A percentile compares a stretch with the other conserved stretches of the same genome.
Evolutionary conservation across 192 early-diverging fungal species (phyloP).

Genomic region (Geranomyces variabilis): DNA sequence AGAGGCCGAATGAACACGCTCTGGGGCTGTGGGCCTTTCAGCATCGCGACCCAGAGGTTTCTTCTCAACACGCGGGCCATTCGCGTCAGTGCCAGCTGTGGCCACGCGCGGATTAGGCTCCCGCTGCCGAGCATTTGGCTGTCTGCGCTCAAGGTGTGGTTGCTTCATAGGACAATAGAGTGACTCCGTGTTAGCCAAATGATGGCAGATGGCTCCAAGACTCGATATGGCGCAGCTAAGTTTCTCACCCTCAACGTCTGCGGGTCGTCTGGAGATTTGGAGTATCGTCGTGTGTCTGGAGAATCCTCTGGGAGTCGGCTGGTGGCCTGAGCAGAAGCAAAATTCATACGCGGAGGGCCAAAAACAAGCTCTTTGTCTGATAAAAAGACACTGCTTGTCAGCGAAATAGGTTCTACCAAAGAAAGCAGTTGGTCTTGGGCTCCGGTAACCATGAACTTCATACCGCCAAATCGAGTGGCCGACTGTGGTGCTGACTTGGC

Average conservation of each 20-base stretch:
- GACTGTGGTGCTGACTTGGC: neutral
- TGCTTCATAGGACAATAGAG: too few species aligned
- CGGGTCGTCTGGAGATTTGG: slow-evolving; percentile 1
- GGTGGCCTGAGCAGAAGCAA: slow-evolving; percentile 31
- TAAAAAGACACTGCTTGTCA: neutral
- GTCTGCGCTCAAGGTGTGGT: too few species aligned
- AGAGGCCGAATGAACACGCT: neutral
- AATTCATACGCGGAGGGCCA: slow-evolving; percentile 44
- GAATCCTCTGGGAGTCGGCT: neutral
- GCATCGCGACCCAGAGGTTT: slow-evolving; percentile 10
- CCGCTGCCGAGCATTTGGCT: too few species aligned
- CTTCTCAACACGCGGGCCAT: neutral
- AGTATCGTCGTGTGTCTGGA: too few species aligned
- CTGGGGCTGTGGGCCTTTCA: neutral
- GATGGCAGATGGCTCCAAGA: too few species aligned
- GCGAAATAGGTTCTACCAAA: neutral
- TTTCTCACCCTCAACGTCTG: neutral
- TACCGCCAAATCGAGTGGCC: neutral
- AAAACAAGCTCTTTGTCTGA: slow-evolving; percentile 38
- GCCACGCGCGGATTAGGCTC: neutral
- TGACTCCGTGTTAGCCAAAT: too few species aligned
- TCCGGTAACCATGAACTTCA: neutral
- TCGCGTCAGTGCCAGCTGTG: neutral
- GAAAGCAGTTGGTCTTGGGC: neutral
- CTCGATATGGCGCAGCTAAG: too few species aligned